Evolutionary conservation across 305 asterid genomes (phyloP).

Genomic region (Fraxinus xanthoxyloides): DNA sequence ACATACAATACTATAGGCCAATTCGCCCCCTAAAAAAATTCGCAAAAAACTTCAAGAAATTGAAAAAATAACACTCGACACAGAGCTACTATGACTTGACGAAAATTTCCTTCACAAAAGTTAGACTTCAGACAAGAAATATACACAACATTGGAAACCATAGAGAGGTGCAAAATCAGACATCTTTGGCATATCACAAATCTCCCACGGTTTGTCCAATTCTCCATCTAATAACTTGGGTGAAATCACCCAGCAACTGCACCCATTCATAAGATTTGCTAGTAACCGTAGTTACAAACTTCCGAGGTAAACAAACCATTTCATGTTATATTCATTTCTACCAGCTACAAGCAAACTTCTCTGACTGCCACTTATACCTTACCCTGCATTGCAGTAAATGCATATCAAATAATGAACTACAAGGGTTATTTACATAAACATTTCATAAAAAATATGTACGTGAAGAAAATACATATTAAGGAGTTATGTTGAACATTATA

Average conservation of each 20-base stretch:
- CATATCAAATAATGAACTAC: background rate
- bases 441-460: background rate
- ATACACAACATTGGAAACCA: constrained; percentile 35
- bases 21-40: constrained; percentile 23
- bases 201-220: constrained; percentile 15
- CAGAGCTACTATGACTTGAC: constrained; percentile 12
- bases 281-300: constrained; percentile 39
- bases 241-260: constrained; percentile 10
- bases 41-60: background rate
- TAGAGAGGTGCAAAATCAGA: constrained; percentile 18
- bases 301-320: constrained; percentile 27
- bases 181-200: constrained; percentile 22
- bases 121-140: constrained; percentile 16
- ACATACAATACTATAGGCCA: constrained; percentile 37
- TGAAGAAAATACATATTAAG: background rate
- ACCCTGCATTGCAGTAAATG: constrained; percentile 32
- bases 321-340: constrained; percentile 39
- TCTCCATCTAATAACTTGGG: constrained; percentile 22
- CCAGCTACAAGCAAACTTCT: constrained; percentile 34
- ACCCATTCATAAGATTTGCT: constrained; percentile 33
- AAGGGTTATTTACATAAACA: background rate
- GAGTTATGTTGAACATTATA: background rate
- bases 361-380: constrained; percentile 37
- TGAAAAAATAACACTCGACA: background rate
- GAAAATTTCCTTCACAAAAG: constrained; percentile 6